Evolutionary conservation across 257 asterid species (phyloP).

Genomic region (Leptodermis oblonga): DNA sequence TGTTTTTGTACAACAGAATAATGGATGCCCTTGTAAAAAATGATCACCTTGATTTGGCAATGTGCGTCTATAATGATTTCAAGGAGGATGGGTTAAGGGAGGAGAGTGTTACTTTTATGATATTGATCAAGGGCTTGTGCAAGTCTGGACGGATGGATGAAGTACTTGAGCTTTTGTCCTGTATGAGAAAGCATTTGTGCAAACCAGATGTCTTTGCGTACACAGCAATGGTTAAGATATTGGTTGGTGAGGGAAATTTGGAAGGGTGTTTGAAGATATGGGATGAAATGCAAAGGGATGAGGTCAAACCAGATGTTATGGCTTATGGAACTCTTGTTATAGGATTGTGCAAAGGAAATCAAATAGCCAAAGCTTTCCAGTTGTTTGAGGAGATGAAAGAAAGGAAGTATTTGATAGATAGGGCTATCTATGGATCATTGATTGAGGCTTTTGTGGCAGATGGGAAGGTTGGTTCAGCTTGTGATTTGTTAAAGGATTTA

Average conservation of each 20-base stretch:
- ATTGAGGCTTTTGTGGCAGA: conserved; percentile 75
- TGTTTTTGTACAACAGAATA: conserved; percentile 72
- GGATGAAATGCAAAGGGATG: conserved; percentile 77
- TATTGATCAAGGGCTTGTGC: conserved; percentile 82
- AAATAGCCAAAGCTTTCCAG: conserved; percentile 51
- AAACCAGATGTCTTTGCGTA: conserved; percentile 98
- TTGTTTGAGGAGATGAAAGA: conserved; percentile 85
- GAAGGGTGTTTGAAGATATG: conserved; percentile 79
- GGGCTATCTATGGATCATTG: conserved; percentile 77
- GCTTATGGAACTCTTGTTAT: conserved; percentile 74
- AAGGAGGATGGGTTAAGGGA: conserved; percentile 67
- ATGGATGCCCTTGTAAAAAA: conserved; percentile 93
- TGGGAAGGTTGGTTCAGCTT: conserved; percentile 71
- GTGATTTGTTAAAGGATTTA: conserved; percentile 81
- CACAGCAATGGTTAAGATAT: conserved; percentile 80
- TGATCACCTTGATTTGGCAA: conserved; percentile 67
- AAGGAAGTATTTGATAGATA: conserved; percentile 64
- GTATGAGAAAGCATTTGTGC: conserved; percentile 73
- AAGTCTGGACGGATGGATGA: conserved; percentile 60
- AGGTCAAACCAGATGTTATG: conserved; percentile 81
- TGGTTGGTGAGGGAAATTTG: conserved; percentile 62
- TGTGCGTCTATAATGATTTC: conserved; percentile 79
- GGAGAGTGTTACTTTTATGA: conserved; percentile 78
- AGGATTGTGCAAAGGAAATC: conserved; percentile 61
- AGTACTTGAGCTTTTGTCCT: conserved; percentile 54